Base-by-base conservation (phyloP, 805 yeast species). In the Candida easanensis region DNA sequence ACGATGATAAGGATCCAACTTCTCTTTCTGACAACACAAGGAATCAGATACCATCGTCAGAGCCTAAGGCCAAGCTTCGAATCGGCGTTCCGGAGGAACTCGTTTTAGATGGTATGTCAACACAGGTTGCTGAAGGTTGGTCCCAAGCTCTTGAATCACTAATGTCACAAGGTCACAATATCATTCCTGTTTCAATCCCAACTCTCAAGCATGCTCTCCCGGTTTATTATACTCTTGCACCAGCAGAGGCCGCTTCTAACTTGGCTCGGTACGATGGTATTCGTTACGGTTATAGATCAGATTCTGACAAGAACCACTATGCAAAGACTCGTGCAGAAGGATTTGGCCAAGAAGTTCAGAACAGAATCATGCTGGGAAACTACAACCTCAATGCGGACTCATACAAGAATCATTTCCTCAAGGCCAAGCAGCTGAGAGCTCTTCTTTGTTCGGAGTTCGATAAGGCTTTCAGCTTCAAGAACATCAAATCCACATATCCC, bases 171-270 rank as follows among this genome's bases (percentile, higher is more conserved):
- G 42, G 55, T 26, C 74, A 66, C 31, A 72, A 79, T 49, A 62
- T 93, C 1, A 67, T 70, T 15, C 73, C 81, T 0, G 79, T 93
- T 1, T 80, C 93, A 0, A 60, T 91, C 0, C 95, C 96, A 5
- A 68, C 84, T 0, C 65, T 89, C 9, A 74, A 74, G 45, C 65
- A 72, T 41, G 74, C 90, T 20, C 64, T 93, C 15, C 89, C 95
- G 21, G 77, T 88, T 0, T 93, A 93, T 63, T 91, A 86, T 60
- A 85, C 96, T 0, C 54, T 95, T 28, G 90, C 93, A 2, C 85
- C 97, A 0, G 85, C 97, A 0, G 99, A 93, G 58, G 98, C 97
- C 0, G 82, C 95, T 1, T 91, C 98, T 0, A 93, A 93, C 58
- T 71, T 93, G 38, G 77, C 97, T 1, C 71, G 97, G 25, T 93